Percentiles rank a stretch among this genome's conserved stretches.
phyloP scores from a whole-genome alignment of 2,329 filamentous ascomycete genomes.

The Scedosporium dehoogii region DNA sequence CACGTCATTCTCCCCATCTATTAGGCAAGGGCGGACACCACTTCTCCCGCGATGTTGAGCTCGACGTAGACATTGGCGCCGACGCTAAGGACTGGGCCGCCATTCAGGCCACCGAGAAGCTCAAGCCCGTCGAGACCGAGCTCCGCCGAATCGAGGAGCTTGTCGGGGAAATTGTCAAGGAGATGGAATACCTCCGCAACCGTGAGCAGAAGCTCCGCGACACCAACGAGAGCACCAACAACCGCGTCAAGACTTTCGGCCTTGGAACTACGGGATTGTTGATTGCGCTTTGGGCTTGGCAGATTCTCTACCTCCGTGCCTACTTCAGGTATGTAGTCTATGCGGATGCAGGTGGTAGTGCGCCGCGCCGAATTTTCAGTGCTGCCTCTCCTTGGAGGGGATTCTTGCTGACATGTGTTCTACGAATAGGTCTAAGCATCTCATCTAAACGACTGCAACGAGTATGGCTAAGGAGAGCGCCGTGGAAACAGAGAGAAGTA shows the following conservation, averaged over 20 bases:
- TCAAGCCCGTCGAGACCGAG: slow-evolving; percentile 94
- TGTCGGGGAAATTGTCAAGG: slow-evolving; percentile 74
- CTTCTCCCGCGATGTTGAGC: slow-evolving; percentile 66
- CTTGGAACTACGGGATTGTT: slow-evolving; percentile 88
- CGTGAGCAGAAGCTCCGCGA: slow-evolving; percentile 94
- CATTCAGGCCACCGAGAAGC: slow-evolving; percentile 92
- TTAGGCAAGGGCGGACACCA: slow-evolving; percentile 24
- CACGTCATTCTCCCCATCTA: not conserved
- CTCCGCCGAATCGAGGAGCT: slow-evolving; percentile 87
- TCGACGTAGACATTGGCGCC: slow-evolving; percentile 92
- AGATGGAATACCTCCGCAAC: slow-evolving; percentile 90
- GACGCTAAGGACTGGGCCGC: slow-evolving; percentile 97
- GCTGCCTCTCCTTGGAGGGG: not conserved
- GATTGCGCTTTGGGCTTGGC: slow-evolving; percentile 83
- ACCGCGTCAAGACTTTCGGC: slow-evolving; percentile 97
- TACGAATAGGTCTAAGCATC: slow-evolving; percentile 53
- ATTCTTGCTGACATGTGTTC: slow-evolving; percentile 8
- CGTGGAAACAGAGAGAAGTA: not conserved
- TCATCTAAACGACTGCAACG: slow-evolving; percentile 40
- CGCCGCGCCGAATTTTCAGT: not conserved
- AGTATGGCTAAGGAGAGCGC: not conserved
- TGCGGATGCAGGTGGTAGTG: not conserved
- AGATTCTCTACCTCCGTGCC: slow-evolving; percentile 92
- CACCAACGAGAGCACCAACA: slow-evolving; percentile 99
- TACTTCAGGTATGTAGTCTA: slow-evolving; percentile 65